Evolutionary conservation across 1,139 yeast species (phyloP).

Genomic region (Candida smagusa): DNA sequence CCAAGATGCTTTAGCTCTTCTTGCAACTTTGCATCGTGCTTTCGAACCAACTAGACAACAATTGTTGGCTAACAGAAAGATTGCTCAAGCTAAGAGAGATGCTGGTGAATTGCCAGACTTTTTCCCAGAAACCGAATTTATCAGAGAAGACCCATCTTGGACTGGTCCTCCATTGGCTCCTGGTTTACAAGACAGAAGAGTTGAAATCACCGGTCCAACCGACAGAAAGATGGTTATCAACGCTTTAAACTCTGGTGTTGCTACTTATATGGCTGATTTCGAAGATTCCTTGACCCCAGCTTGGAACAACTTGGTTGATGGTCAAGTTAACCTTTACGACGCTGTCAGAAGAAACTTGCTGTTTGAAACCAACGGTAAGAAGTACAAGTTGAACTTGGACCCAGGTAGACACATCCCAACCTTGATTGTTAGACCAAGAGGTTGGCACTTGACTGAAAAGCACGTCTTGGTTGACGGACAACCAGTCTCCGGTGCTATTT

Average conservation of each 20-base stretch:
- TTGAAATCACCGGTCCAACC: conserved; percentile 86
- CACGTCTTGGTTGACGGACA: conserved; percentile 74
- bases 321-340: conserved; percentile 90
- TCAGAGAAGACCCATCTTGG: conserved; percentile 75
- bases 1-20: conserved; percentile 66
- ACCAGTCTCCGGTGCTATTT: conserved; percentile 69
- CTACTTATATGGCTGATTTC: conserved; percentile 92
- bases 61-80: conserved; percentile 57
- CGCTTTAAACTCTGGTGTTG: conserved; percentile 85
- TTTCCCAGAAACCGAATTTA: conserved; percentile 65
- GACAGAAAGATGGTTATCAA: conserved; percentile 92
- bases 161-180: conserved; percentile 75
- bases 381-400: conserved; percentile 54
- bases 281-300: conserved; percentile 96
- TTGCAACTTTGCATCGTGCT: conserved; percentile 71
- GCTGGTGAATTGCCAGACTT: conserved; percentile 70
- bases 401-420: conserved; percentile 65
- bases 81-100: conserved; percentile 61
- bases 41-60: conserved; percentile 61
- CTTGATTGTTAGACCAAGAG: conserved; percentile 79
- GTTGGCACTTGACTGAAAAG: conserved; percentile 79
- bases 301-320: conserved; percentile 82
- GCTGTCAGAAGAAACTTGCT: conserved; percentile 69
- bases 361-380: conserved; percentile 56
- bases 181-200: conserved; percentile 74